A percentile compares a stretch with the other conserved stretches of the same genome.
Evolutionary conservation across 306 rosid species (phyloP).

Genomic region (Dicorynia guianensis): DNA sequence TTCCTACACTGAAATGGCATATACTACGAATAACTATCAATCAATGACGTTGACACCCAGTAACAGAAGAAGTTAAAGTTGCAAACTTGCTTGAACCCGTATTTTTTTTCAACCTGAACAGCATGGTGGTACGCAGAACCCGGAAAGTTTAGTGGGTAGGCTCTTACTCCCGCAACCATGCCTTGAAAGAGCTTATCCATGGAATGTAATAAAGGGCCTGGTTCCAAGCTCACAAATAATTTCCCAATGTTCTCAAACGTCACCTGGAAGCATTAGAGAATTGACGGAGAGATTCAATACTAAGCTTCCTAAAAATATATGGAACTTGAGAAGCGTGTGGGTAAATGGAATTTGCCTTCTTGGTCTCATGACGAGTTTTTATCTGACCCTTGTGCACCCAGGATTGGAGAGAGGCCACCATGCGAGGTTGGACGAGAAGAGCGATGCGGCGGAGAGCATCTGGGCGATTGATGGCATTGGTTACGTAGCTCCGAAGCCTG

Average conservation of each 20-base stretch:
- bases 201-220: too few relatives aligned
- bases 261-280: too few relatives aligned
- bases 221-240: too few relatives aligned
- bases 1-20: slow-evolving; percentile 26
- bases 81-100: neutral
- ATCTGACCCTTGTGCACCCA: slow-evolving; percentile 40
- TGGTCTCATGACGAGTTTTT: slow-evolving; percentile 29
- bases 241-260: too few relatives aligned
- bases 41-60: too few relatives aligned
- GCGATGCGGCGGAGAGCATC: slow-evolving; percentile 37
- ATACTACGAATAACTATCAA: neutral
- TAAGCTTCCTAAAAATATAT: too few relatives aligned
- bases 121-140: slow-evolving; percentile 32
- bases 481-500: slow-evolving; percentile 19
- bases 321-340: too few relatives aligned
- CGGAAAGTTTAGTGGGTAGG: slow-evolving; percentile 42
- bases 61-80: neutral
- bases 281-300: too few relatives aligned
- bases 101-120: neutral
- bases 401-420: slow-evolving; percentile 14
- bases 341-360: slow-evolving; percentile 4
- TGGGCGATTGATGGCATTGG: slow-evolving; percentile 24
- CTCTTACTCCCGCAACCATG: slow-evolving; percentile 35
- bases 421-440: slow-evolving; percentile 31
- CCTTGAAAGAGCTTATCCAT: too few relatives aligned